These are phyloP conservation scores for Coemansia guatemalensis DNA, from an alignment of 192 early-diverging fungal species.

Conservation along the genomic window DNA sequence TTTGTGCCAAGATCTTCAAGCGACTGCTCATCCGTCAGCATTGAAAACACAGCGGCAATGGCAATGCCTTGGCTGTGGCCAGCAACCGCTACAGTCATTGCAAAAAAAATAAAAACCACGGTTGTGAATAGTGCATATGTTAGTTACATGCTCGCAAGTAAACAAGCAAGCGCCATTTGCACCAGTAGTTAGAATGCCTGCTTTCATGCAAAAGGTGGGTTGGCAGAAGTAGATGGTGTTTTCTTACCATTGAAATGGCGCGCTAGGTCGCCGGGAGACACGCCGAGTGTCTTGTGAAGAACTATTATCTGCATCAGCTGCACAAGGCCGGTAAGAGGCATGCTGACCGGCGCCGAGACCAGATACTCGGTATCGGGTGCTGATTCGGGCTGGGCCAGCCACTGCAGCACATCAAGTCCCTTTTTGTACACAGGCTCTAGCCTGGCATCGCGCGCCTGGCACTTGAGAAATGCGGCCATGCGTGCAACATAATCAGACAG, in stretches of 20 bases:
- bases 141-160: no score
- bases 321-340: constrained; percentile 81
- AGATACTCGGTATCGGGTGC: neutral
- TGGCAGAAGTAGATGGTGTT: no score
- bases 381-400: neutral
- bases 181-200: no score
- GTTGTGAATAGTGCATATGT: neutral
- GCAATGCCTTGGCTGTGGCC: no score
- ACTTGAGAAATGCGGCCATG: constrained; percentile 70
- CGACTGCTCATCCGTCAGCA: no score
- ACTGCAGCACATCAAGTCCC: neutral
- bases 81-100: neutral
- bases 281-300: constrained; percentile 61
- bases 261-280: constrained; percentile 46
- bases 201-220: no score
- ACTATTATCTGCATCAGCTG: constrained; percentile 82
- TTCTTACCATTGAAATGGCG: constrained; percentile 24
- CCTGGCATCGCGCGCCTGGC: neutral
- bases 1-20: constrained; percentile 76
- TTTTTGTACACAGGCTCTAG: no score
- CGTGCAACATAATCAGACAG: constrained; percentile 66
- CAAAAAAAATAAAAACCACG: neutral
- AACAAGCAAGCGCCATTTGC: no score
- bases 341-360: constrained; percentile 12
- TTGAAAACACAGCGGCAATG: no score